Conservation (phyloP, 2,329 filamentous ascomycete species). For the Xylariomycetidae sp. region DNA sequence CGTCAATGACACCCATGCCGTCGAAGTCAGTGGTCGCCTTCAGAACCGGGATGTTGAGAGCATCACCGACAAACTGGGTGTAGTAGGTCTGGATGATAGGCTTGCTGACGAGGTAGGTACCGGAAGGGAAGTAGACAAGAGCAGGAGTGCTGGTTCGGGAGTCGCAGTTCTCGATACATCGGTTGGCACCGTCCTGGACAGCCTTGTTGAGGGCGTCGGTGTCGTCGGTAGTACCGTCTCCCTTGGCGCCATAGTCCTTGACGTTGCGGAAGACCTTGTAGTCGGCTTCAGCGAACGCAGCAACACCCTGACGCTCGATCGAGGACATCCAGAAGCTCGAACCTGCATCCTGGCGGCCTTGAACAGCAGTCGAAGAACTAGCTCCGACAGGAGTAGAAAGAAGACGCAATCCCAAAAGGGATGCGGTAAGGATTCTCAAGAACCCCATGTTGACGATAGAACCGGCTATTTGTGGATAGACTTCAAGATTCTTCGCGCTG, state of each 20-base stretch:
- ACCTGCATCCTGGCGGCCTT: conserved; percentile 22
- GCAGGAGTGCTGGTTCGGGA: conserved; percentile 80
- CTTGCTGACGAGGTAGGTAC: conserved; percentile 75
- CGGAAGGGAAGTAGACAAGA: conserved; percentile 85
- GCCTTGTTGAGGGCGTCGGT: conserved; percentile 84
- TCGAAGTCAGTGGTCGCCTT: conserved; percentile 68
- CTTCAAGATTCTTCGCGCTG: too few relatives aligned
- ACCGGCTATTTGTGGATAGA: conserved; percentile 23
- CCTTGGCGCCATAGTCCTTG: conserved; percentile 68
- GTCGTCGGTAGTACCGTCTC: conserved; percentile 70
- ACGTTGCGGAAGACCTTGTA: conserved; percentile 78
- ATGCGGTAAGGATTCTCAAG: conserved; percentile 22
- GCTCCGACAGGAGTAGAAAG: conserved; percentile 16
- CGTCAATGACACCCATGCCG: conserved; percentile 86
- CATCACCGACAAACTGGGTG: conserved; percentile 87
- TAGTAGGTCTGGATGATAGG: conserved; percentile 88
- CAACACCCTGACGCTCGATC: conserved; percentile 64
- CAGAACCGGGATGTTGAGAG: conserved; percentile 64
- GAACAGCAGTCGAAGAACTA: conserved; percentile 13
- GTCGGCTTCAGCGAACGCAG: conserved; percentile 54
- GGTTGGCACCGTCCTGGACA: conserved; percentile 63
- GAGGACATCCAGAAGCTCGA: conserved; percentile 67
- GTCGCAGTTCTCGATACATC: conserved; percentile 78
- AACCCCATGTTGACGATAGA: conserved; percentile 28
- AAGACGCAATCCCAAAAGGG: conserved; percentile 22